These are phyloP conservation scores for Euphorbia tirucalli DNA, from an alignment of 345 rosid genomes.

Conservation along the genomic window DNA sequence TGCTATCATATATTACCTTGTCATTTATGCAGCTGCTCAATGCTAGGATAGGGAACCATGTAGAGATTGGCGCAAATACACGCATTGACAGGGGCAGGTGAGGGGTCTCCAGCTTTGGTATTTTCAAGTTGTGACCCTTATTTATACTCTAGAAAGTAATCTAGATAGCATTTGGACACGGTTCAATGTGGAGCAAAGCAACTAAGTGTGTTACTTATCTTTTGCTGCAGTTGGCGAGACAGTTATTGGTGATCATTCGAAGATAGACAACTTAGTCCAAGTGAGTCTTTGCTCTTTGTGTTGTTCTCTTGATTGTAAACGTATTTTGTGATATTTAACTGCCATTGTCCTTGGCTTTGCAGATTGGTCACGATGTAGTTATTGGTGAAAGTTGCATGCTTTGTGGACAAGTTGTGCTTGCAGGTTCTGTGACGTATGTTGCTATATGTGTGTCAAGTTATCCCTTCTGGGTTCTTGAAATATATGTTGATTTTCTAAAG, in stretches of 20 bases:
- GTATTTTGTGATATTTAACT: constrained; percentile 11
- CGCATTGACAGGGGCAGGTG: constrained; percentile 92
- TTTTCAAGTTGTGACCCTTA: neutral
- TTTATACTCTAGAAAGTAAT: too few species aligned
- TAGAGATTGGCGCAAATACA: constrained; percentile 84
- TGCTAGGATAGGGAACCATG: constrained; percentile 64
- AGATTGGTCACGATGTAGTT: constrained; percentile 80
- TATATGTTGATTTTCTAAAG: neutral
- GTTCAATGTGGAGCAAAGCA: constrained; percentile 1
- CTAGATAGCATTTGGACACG: too few species aligned
- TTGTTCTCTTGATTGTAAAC: constrained; percentile 6
- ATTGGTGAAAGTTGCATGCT: constrained; percentile 75
- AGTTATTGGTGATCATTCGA: constrained; percentile 62
- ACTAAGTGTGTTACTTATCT: constrained; percentile 9
- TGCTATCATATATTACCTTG: neutral
- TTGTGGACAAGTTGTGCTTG: constrained; percentile 86
- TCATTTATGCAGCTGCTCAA: constrained; percentile 48
- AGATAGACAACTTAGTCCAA: constrained; percentile 88
- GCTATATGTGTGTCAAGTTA: too few species aligned
- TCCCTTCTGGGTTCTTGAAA: too few species aligned
- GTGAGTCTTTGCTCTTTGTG: constrained; percentile 27
- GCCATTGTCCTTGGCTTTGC: constrained; percentile 20
- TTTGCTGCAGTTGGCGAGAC: constrained; percentile 85
- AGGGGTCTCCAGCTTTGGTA: constrained; percentile 10
- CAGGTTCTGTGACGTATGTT: constrained; percentile 80